Evolutionary conservation across 371 early-diverging fungal genomes (phyloP).

Genomic region (Apophysomyces ossiformis): DNA sequence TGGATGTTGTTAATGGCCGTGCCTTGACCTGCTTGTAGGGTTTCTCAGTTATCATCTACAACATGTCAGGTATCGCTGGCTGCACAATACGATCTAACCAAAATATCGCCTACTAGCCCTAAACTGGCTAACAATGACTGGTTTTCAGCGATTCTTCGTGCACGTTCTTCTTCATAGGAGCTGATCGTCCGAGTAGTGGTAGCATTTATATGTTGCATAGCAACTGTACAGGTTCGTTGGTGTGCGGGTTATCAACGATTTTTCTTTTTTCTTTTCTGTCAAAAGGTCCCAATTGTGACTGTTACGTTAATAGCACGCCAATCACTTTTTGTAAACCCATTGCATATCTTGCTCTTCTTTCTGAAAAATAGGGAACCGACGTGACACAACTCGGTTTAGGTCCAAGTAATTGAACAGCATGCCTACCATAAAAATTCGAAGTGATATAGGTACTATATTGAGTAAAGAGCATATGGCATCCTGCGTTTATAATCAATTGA

Average conservation of each 20-base stretch:
- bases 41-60: background rate
- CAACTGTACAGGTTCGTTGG: too few species aligned
- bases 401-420: too few species aligned
- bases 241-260: background rate
- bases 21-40: background rate
- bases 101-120: background rate
- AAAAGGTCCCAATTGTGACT: too few species aligned
- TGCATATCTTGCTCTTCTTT: too few species aligned
- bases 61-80: background rate
- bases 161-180: constrained; percentile 12
- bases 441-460: too few species aligned
- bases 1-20: background rate
- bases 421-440: too few species aligned
- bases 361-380: too few species aligned
- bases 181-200: background rate
- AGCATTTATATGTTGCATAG: background rate
- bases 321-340: too few species aligned
- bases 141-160: constrained; percentile 6
- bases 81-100: background rate
- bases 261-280: background rate
- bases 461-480: too few species aligned
- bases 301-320: too few species aligned
- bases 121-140: constrained; percentile 8
- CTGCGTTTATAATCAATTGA: too few species aligned
- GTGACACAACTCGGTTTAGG: too few species aligned